Base-by-base conservation (phyloP, 331 rosid genomes). In the Spiraea crenata region DNA sequence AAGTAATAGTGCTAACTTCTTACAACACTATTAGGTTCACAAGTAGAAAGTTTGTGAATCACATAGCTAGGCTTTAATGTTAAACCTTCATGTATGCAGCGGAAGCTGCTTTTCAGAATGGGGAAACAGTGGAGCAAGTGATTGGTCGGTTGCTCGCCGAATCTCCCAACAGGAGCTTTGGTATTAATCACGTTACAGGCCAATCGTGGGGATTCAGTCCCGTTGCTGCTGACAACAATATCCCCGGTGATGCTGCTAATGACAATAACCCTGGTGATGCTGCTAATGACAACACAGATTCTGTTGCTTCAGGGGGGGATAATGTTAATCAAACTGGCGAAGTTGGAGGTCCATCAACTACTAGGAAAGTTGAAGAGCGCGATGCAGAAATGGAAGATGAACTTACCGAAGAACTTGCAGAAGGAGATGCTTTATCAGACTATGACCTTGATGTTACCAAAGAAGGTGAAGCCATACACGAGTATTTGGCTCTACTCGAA, bases 391-490 rank as follows among this genome's bases (percentile, higher is more conserved):
- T 93, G 97, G 97, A 93, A 80, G 88, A 69, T 17, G 92, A 86
- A 74, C 96, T 93, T 4, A 87, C 97, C 11, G 85, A 74, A 4
- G 97, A 86, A 76, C 85, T 93, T 45, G 85, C 82, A 1, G 72
- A 76, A 9, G 82, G 76, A 6, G 93, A 84, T 49, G 92, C 97
- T 10, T 70, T 84, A 17, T 69, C 90, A 2, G 97, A 91, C 76
- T 93, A 93, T 76, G 99, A 93, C 85, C 81, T 91, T 51, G 99
- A 91, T 74, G 90, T 91, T 66, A 79, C 75, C 5, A 77, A 79
- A 64, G 99, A 93, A 86, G 97, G 97, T 10, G 97, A 87, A 46
- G 96, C 99, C 81, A 83, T 93, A 78, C 69, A 65, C 7, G 95
- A 93, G 88, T 93, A 91, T 81, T 63, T 93, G 78, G 81, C 84